phyloP scores from a whole-genome alignment of 805 yeast species.

The Myxozyma sirexii region DNA sequence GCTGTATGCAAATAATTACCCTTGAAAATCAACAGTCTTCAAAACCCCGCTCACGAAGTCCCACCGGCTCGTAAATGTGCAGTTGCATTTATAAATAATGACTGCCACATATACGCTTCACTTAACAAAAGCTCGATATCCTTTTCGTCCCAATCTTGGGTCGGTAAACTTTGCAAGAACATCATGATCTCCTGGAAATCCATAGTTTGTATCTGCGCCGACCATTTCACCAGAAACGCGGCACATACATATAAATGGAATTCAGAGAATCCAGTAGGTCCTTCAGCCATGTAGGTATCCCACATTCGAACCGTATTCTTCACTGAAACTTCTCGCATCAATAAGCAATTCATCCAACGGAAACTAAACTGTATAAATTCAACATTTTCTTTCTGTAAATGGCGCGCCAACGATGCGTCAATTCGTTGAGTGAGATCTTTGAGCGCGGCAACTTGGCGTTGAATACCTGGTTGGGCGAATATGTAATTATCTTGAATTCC shows the following conservation, averaged over 20 bases:
- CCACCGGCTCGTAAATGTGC: constrained; percentile 63
- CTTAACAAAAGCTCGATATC: constrained; percentile 90
- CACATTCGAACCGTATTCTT: constrained; percentile 87
- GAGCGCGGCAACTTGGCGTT: constrained; percentile 83
- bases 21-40: not conserved
- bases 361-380: constrained; percentile 95
- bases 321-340: constrained; percentile 90
- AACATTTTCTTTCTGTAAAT: constrained; percentile 78
- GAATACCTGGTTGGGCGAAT: constrained; percentile 97
- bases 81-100: constrained; percentile 82
- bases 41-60: not conserved
- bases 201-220: constrained; percentile 73
- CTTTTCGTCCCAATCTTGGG: constrained; percentile 79
- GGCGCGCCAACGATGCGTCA: constrained; percentile 70
- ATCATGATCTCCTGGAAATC: constrained; percentile 94
- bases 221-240: constrained; percentile 89
- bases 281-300: constrained; percentile 80
- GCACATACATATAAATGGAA: constrained; percentile 98
- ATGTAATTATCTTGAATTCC: constrained; percentile 96
- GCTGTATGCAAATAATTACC: too few relatives aligned
- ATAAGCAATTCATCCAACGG: constrained; percentile 97
- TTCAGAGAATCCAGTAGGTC: constrained; percentile 73
- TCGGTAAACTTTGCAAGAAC: constrained; percentile 88
- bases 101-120: constrained; percentile 97
- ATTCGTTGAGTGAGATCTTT: constrained; percentile 77